These are phyloP conservation scores for Typha latifolia DNA, from an alignment of 176 grass and related monocot species.

Conservation along the genomic window DNA sequence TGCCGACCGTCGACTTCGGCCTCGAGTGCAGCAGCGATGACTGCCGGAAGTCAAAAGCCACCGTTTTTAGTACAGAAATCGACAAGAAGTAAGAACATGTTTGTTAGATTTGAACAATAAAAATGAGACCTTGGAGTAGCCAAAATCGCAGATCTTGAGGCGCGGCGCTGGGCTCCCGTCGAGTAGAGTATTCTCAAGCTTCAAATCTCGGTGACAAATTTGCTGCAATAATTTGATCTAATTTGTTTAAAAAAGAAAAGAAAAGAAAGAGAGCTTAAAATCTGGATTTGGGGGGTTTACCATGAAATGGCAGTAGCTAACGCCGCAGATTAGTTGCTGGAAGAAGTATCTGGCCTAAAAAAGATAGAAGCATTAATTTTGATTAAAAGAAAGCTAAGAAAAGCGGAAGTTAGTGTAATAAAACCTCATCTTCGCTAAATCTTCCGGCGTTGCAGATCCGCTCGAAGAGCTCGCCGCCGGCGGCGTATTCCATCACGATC, in stretches of 20 bases:
- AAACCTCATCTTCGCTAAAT: slow-evolving; percentile 71
- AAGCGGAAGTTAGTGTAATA: not conserved
- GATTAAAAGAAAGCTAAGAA: not conserved
- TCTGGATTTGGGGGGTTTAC: slow-evolving; percentile 13
- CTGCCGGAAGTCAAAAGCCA: slow-evolving; percentile 11
- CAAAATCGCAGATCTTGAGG: slow-evolving; percentile 83
- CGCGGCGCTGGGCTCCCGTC: slow-evolving; percentile 58
- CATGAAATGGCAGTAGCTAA: slow-evolving; percentile 82
- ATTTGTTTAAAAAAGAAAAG: not conserved
- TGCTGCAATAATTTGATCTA: slow-evolving; percentile 25
- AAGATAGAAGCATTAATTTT: not conserved
- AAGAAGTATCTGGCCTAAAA: slow-evolving; percentile 59
- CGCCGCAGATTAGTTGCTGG: slow-evolving; percentile 64
- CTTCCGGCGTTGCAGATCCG: slow-evolving; percentile 68
- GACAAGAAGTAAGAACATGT: slow-evolving; percentile 6
- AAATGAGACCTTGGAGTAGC: slow-evolving; percentile 52
- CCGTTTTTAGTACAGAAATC: not conserved
- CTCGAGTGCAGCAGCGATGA: slow-evolving; percentile 84
- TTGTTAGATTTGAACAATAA: not conserved
- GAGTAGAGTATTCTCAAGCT: slow-evolving; percentile 74
- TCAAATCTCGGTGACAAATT: slow-evolving; percentile 67
- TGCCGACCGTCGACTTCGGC: slow-evolving; percentile 90
- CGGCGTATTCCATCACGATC: slow-evolving; percentile 88
- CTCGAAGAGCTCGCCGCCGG: slow-evolving; percentile 64
- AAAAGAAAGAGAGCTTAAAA: not conserved